Evolutionary conservation across 768 basidiomycete species (phyloP).

Genomic region (Gelatoporia subvermispora): DNA sequence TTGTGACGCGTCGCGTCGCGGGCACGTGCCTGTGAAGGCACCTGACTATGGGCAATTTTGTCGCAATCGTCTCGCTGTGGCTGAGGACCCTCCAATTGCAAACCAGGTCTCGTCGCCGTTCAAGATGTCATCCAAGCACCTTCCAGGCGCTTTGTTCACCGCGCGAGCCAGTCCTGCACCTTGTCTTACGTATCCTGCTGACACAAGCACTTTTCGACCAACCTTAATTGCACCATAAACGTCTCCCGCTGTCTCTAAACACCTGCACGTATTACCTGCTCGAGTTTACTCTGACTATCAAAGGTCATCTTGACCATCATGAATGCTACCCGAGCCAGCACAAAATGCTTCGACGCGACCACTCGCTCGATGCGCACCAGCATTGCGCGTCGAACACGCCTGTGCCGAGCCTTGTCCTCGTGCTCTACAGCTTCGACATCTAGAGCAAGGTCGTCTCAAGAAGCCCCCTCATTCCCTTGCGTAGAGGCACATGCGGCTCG

Average conservation of each 20-base stretch:
- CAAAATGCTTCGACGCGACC: conserved; percentile 1
- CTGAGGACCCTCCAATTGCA: not conserved
- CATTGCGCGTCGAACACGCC: too few species aligned
- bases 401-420: too few species aligned
- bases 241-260: not conserved
- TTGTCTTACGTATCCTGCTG: conserved; percentile 1
- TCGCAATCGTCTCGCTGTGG: conserved; percentile 14
- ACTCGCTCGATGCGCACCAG: too few species aligned
- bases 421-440: not conserved
- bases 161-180: not conserved
- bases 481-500: conserved; percentile 78
- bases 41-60: conserved; percentile 15
- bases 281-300: not conserved
- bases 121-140: not conserved
- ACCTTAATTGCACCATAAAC: not conserved
- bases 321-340: conserved; percentile 1
- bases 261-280: not conserved
- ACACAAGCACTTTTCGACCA: not conserved
- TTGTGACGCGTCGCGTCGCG: not conserved
- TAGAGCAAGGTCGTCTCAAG: conserved; percentile 1
- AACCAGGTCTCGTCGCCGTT: not conserved
- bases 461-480: conserved; percentile 53
- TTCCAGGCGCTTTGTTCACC: not conserved
- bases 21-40: conserved; percentile 5
- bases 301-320: conserved; percentile 1